Base-by-base conservation (phyloP, 495 filamentous ascomycete genomes). In the Aspergillus kassunensis region DNA sequence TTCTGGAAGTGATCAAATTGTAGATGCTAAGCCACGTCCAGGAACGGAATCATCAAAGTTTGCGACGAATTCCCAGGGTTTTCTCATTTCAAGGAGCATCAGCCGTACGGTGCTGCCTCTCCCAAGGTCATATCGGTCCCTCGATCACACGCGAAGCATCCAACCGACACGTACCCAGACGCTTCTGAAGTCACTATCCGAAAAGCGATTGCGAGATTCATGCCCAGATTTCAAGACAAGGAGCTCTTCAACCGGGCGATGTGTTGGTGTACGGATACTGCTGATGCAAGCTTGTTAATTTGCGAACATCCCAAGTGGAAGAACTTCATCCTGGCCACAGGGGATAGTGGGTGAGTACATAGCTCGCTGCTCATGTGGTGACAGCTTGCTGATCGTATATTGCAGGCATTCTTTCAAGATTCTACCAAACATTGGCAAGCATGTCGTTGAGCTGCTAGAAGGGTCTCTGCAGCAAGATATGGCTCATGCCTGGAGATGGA, bases 201-300 rank as follows among this genome's bases (percentile, higher is more conserved):
- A 24, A 46, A 46, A 13, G 44, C 44, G 1, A 46, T 46, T 12
- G 18, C 8, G 9, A 12, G 44, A 2, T 46, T 46, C 44, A 25
- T 46, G 7, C 44, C 44, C 1, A n/a, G 11, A 0, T 46, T 46
- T 30, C 24, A 12, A 12, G 10, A 46, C 30, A 46, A 46, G 30
- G 18, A 23, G 6, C 44, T 35, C 18, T 46, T 46, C 19, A 46
- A 46, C 44, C 29, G 44, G 3, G 2, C 29, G 11, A 46, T 46
- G 44, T 46, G 44, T 30, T 46, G 44, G 44, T 46, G 44, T 19
- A 46, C 44, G 9, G 44, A 46, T 35, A 46, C 44, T 1, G 44
- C 44, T 0, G 44, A 46, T 12, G 44, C 44, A 15, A 46, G 18
- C 13, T 10, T 46, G 44, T 15, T 46, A 1, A 20, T 46, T 10